Base-by-base conservation (phyloP, 108 stramenopile genomes). In the Hondaea fermentalgiana region DNA sequence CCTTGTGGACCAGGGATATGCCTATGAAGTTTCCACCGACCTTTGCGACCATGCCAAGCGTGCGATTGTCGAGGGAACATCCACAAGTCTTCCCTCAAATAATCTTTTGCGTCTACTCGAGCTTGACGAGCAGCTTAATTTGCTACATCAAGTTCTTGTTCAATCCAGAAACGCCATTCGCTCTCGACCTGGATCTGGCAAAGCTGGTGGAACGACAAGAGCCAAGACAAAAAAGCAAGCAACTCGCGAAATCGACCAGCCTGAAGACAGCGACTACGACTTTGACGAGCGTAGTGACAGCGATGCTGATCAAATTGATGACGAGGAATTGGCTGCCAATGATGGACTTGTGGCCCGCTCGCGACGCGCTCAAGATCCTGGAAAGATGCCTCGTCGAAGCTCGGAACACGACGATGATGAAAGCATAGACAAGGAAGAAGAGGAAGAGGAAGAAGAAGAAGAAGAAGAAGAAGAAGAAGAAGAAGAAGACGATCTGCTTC, bases 1-100 rank as follows among this genome's bases (percentile, higher is more conserved):
- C 90, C 93, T 99, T 55, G 97, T 99, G 57, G 98, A 99, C 92
- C 99, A 99, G 92, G 99, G 99, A 44, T 99, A 99, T 91, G 98
- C 99, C n/a, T 99, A 98, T 96, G 99, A 99, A 93, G 98, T 99
- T 64, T 95, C 97, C 28, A 97, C 96, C n/a, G 96, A 96, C 60
- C 92, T 98, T 5, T 93, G 92, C 43, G 96, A 96, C 72, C 89
- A 90, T 59, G 96, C 96, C 6, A 92, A 96, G 76, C 16, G 16
- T 6, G 76, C 45, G 1, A 43, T 83, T 12, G 25, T 47, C 25
- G 49, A 47, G 10, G 51, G 51, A 12, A 12, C 76, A 12, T 17
- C 12, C n/a, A 16, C 49, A 2, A 0, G 51, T 8, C 49, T 53
- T 35, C 76, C 76, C 12, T 83, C 76, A 8, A 17, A 83, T 19